These are phyloP conservation scores for Stagonosporopsis chrysanthemi DNA, from an alignment of 2,329 filamentous ascomycete species.

Conservation along the genomic window DNA sequence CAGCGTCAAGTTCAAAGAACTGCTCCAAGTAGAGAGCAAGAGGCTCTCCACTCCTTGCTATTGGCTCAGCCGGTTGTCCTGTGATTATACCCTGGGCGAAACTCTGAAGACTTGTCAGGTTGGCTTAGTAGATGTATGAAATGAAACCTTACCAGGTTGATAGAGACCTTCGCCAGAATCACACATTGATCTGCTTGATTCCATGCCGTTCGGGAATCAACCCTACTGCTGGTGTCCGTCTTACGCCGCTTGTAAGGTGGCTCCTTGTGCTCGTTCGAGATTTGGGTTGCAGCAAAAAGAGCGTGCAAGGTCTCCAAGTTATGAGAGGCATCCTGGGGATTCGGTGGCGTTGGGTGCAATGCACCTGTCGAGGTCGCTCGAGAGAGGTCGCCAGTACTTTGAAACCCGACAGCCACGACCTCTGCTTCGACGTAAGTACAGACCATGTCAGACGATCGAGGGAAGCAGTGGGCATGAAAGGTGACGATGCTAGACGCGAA, in stretches of 20 bases:
- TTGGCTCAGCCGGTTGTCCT: background rate
- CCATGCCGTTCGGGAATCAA: slow-evolving; percentile 5
- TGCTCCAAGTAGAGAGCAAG: slow-evolving; percentile 34
- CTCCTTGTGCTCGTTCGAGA: slow-evolving; percentile 13
- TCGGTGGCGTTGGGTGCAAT: background rate
- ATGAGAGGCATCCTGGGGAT: slow-evolving; percentile 21
- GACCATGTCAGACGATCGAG: slow-evolving; percentile 15
- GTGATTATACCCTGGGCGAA: background rate
- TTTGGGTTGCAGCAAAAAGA: slow-evolving; percentile 26
- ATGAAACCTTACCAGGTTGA: slow-evolving; percentile 31
- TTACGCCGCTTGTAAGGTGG: slow-evolving; percentile 42
- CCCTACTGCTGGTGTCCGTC: slow-evolving; percentile 18
- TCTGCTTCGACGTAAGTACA: slow-evolving; percentile 28
- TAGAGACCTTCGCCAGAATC: slow-evolving; percentile 36
- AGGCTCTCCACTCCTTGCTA: slow-evolving; percentile 1
- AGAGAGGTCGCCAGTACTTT: background rate
- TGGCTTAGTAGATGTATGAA: background rate
- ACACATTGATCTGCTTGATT: slow-evolving; percentile 33
- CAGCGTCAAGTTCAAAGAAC: slow-evolving; percentile 23
- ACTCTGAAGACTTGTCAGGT: background rate
- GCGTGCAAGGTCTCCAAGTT: slow-evolving; percentile 20
- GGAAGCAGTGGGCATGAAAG: background rate
- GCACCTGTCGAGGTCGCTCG: background rate
- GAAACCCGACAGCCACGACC: slow-evolving; percentile 13
- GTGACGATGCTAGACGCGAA: background rate